Evolutionary conservation across 148 eudicot species (phyloP), one percentile per base, ranked within the genome.

Genomic region (Rhododendron ovatum): DNA sequence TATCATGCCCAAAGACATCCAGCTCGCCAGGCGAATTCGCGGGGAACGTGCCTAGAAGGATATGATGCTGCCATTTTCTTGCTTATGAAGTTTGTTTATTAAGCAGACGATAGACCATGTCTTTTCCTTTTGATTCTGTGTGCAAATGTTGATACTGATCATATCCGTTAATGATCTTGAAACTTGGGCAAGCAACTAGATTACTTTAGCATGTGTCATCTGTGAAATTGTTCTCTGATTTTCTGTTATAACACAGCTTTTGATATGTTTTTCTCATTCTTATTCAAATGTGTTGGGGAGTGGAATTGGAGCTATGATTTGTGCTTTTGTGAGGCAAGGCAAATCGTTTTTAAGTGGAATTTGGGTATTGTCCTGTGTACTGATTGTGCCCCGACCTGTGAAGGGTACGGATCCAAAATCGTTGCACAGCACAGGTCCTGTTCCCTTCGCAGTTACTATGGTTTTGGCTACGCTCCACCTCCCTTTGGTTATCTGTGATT

Each of bases 1-100:
- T 20, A 90, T 90, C 84, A 90, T 90, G 92, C 92, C 92, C 0
- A 90, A 88, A 81, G 92, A 90, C 10, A 89, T 90, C 50, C 92
- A 90, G 61, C 84, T 91, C 33, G 92, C 92, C 33, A 89, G 92
- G 50, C 88, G 92, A 61, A 91, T 91, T 74, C 92, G 89, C 0
- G 92, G 90, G 3, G 92, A 90, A 55, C 90, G 90, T 65, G 90
- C 92, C 87, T 88, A 90, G 84, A 37, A 3, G 35, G 51, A 47
- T 53, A 83, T 69, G 63, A 7, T 9, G 61, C 24, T 51, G 4
- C 22, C 59, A 80, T 74, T 74, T 74, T 74, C n/a, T 33, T 17
- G 4, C 45, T 74, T 7, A 28, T 13, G 8, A 37, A 20, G 8
- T 20, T 8, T 1, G n/a, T 59, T 59, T 7, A 7, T 59, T 15